Evolutionary conservation across 1,284 basidiomycete species (phyloP).

Genomic region (Fomes fomentarius): DNA sequence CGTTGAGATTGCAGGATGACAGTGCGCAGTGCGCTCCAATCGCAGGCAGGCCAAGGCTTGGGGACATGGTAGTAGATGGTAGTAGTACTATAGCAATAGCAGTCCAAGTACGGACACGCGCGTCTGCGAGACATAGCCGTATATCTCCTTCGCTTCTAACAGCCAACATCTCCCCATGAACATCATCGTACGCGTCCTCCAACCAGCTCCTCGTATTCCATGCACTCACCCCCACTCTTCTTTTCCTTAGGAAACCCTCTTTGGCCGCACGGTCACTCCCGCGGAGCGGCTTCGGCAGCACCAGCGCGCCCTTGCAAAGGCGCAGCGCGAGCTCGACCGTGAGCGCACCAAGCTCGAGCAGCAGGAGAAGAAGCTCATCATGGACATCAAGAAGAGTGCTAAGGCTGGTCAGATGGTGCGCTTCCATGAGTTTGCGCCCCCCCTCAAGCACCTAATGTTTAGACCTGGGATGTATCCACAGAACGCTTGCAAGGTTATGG

Average conservation of each 20-base stretch:
- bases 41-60: not conserved
- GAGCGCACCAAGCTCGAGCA: conserved; percentile 94
- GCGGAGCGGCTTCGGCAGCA: conserved; percentile 96
- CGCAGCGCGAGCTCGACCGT: conserved; percentile 95
- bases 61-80: too few species aligned
- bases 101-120: too few species aligned
- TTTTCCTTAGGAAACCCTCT: conserved; percentile 80
- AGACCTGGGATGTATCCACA: too few species aligned
- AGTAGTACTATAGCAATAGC: too few species aligned
- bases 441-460: too few species aligned
- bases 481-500: conserved; percentile 99
- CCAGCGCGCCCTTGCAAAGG: conserved; percentile 94
- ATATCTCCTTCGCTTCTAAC: not conserved
- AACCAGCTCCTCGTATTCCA: not conserved
- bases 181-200: conserved; percentile 58
- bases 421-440: too few species aligned
- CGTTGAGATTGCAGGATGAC: conserved; percentile 53
- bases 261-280: conserved; percentile 92
- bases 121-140: too few species aligned
- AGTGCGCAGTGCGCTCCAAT: conserved; percentile 62
- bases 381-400: conserved; percentile 96
- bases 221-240: not conserved
- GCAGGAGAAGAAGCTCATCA: conserved; percentile 92
- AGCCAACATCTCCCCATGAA: conserved; percentile 55
- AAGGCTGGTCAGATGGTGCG: conserved; percentile 94